phyloP scores from a whole-genome alignment of 768 basidiomycete genomes.

The Mycena chlorophos region DNA sequence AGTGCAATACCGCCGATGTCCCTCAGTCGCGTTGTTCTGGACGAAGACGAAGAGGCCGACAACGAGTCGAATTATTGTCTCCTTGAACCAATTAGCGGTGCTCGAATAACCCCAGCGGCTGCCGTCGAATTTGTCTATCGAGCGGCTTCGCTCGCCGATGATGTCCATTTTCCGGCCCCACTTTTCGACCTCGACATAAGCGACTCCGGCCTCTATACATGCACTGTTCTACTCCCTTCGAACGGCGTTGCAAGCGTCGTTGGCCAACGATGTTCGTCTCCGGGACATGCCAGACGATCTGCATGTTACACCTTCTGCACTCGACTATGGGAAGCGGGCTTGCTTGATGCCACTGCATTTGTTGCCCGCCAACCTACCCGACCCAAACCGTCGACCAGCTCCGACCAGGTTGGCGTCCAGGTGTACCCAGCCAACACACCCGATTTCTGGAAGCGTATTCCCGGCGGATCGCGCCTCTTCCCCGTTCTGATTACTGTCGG shows the following conservation, averaged over 20 bases:
- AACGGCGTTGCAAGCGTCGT: slow-evolving; percentile 39
- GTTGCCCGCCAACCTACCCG: slow-evolving; percentile 31
- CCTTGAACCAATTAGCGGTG: slow-evolving; percentile 62
- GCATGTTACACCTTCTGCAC: slow-evolving; percentile 61
- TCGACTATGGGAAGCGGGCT: slow-evolving; percentile 47
- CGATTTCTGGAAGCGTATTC: slow-evolving; percentile 63
- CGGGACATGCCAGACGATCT: slow-evolving; percentile 54
- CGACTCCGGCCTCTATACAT: slow-evolving; percentile 37
- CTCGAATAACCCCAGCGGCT: slow-evolving; percentile 58
- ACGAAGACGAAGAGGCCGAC: slow-evolving; percentile 50
- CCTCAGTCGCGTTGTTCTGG: slow-evolving; percentile 42
- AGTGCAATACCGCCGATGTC: slow-evolving; percentile 47
- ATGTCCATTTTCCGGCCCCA: slow-evolving; percentile 17
- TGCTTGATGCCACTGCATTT: slow-evolving; percentile 54
- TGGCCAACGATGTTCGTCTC: slow-evolving; percentile 47
- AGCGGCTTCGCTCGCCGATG: slow-evolving; percentile 35
- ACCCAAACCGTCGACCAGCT: slow-evolving; percentile 6
- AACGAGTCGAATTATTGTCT: slow-evolving; percentile 40
- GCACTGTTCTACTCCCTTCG: slow-evolving; percentile 49
- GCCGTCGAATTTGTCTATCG: slow-evolving; percentile 59
- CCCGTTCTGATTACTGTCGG: slow-evolving; percentile 53
- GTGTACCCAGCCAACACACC: slow-evolving; percentile 58
- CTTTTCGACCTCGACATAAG: slow-evolving; percentile 43
- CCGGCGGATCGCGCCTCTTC: slow-evolving; percentile 43
- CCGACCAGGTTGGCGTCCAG: slow-evolving; percentile 20